Percentiles rank a stretch among this genome's conserved stretches.
Evolutionary conservation across 2,329 filamentous ascomycete species (phyloP).

Genomic region (Arthrobotrys iridis): DNA sequence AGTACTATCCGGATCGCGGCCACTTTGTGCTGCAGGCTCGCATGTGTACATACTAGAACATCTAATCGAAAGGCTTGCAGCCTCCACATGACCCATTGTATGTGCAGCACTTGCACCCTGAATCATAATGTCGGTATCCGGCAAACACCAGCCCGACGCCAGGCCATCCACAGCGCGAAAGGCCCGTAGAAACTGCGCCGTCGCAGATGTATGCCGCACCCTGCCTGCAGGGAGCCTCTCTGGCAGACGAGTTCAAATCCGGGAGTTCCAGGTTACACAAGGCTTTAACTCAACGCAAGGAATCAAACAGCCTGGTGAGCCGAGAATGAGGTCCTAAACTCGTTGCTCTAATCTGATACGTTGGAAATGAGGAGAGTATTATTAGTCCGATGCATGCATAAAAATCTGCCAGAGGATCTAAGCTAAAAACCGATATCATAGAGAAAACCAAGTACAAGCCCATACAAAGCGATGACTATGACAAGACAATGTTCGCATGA

Average conservation of each 20-base stretch:
- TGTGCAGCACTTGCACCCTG: background rate
- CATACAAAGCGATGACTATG: constrained; percentile 28
- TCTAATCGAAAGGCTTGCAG: background rate
- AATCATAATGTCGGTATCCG: constrained; percentile 26
- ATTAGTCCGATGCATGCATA: background rate
- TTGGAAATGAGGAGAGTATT: background rate
- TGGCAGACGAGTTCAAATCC: background rate
- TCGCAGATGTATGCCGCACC: background rate
- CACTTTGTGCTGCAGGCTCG: background rate
- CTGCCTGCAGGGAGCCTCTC: constrained; percentile 24
- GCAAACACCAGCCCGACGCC: constrained; percentile 26
- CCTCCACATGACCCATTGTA: constrained; percentile 11
- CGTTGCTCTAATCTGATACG: background rate
- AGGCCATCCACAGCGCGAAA: background rate
- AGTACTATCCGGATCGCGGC: background rate
- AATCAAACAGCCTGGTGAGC: constrained; percentile 15
- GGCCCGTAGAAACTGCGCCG: constrained; percentile 4
- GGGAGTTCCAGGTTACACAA: constrained; percentile 43
- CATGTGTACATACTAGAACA: too few species aligned
- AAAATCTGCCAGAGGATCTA: background rate
- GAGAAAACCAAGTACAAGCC: background rate
- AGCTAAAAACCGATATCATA: background rate
- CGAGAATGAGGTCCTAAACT: constrained; percentile 5
- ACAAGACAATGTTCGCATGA: background rate
- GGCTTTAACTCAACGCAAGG: constrained; percentile 45